Evolutionary conservation across 208 protist genomes (phyloP), one percentile per base, ranked within the genome.

Genomic region (Acanthamoeba triangularis): DNA sequence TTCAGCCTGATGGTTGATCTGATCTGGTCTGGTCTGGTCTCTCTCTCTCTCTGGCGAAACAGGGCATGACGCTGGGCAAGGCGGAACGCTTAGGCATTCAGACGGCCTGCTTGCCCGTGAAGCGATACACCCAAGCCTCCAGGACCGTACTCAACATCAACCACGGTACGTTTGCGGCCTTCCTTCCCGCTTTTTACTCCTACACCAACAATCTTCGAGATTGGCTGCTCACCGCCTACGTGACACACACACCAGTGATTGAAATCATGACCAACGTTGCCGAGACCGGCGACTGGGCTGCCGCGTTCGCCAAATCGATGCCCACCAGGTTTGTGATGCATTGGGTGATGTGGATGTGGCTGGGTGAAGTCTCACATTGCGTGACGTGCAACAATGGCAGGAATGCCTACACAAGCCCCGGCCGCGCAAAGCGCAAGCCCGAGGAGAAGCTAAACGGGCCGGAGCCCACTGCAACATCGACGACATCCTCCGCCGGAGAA

Each of bases 91-190:
- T 80, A 14, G 88, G 88, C 20, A 93, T 93, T 56, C 54, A 33
- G 8, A 80, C 88, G 23, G 88, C 88, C 28, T 78, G 88, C 30
- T 54, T 93, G 54, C 88, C 88, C 7, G n/a, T 93, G 25, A 35
- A 41, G 23, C 56, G 52, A 25, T 93, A 80, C 44, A 47, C 88
- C 2, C 37, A 69, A 49, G 88, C 65, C 44, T n/a, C 61, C n/a
- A 76, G 88, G 11, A 93, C 88, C 1, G 88, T 93, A 8, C 88
- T 93, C 33, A 93, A 93, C 88, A 93, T 93, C 56, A 93, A 93
- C 63, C 88, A 93, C 23, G 88, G 88, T 93, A 93, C 11, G 18
- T 10, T 85, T 13, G 18, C 20, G 30, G 44, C 47, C 37, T n/a
- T 23, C 74, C 20, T 14, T 13, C 23, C 25, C 44, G 20, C 33